Evolutionary conservation across 2,329 filamentous ascomycete species (phyloP), one percentile per base, ranked within the genome.

Genomic region (Aspergillus glaucus): DNA sequence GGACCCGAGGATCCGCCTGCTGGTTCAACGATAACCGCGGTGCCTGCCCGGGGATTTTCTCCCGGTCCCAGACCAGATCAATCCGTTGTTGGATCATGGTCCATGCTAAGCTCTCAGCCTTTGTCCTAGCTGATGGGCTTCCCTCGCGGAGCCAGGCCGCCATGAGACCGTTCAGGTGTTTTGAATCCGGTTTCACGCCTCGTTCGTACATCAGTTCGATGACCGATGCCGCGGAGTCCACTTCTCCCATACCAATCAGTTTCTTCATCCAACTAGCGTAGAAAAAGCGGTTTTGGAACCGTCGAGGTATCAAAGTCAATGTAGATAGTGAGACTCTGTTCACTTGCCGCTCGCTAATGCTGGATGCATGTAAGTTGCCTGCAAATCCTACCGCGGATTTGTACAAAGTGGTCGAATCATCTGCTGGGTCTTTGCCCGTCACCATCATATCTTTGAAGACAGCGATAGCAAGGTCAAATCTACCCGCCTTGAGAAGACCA

Each of bases 361-460:
- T 71, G 14, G 63, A 68, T 17, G 67, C 61, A 45, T 74, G 71
- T 22, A 74, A 60, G 44, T 66, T 70, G 10, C 64, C 69, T 40
- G 68, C 63, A 15, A 73, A 50, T 15, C 66, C 67, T 7, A 73
- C 52, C 15, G 70, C 66, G 39, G 65, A 62, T 51, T 65, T 63
- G 52, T 75, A 77, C n/a, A 75, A 59, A n/a, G 65, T 61, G 3
- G 67, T 68, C 21, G 69, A 74, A 45, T 74, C 69, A n/a, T 70
- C 62, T n/a, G 65, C 62, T 8, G 68, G 67, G 42, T 70, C 69
- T 49, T 69, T 64, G 6, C 79, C 78, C 3, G 80, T 79, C 49
- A 82, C 80, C 82, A 95, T 90, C 89, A 95, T 94, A 64, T 95
- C 88, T 57, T 86, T 87, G 66, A 95, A 95, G 0, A 88, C 81